Conservation (phyloP, 2,329 filamentous ascomycete species). For the Alternaria tenuissima region DNA sequence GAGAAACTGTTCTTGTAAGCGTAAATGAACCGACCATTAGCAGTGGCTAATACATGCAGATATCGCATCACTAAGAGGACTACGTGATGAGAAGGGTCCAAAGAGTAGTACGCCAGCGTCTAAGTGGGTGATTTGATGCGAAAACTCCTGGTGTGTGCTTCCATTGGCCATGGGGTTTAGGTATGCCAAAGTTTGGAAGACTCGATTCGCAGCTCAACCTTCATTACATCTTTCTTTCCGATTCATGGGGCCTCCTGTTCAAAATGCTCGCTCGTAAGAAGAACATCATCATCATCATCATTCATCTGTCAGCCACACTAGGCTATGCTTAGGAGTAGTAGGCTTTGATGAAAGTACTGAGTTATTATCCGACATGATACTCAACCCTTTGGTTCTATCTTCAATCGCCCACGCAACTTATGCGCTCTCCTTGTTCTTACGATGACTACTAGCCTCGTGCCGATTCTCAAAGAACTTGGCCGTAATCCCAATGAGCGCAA, state of each 20-base stretch:
- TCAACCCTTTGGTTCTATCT: neutral
- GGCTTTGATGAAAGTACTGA: neutral
- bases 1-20: conserved; percentile 62
- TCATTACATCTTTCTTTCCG: neutral
- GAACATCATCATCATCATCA: neutral
- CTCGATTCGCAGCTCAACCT: neutral
- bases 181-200: neutral
- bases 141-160: neutral
- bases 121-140: neutral
- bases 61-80: conserved; percentile 35
- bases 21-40: no score
- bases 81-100: neutral
- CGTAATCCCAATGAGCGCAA: conserved; percentile 35
- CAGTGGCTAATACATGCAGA: conserved; percentile 11
- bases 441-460: conserved; percentile 3
- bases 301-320: neutral
- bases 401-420: neutral
- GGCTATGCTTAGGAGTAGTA: conserved; percentile 12
- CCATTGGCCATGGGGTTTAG: neutral
- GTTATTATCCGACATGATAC: no score
- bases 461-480: conserved; percentile 30
- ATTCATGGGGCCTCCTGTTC: neutral
- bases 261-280: neutral
- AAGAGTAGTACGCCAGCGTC: neutral
- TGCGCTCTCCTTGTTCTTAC: conserved; percentile 9